phyloP scores from a whole-genome alignment of 768 basidiomycete genomes.

The Ramaria rubella region DNA sequence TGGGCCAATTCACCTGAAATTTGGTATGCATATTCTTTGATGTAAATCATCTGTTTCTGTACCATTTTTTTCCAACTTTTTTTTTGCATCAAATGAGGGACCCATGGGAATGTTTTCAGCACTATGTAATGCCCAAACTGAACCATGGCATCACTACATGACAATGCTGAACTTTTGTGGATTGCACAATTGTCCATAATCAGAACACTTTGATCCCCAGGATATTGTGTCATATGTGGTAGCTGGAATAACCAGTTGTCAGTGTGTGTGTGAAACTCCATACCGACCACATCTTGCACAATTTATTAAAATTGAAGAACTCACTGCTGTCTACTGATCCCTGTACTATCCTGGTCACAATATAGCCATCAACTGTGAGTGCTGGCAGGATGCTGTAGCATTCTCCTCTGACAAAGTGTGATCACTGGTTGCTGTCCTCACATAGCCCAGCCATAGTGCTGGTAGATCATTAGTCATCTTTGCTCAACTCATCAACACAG shows the following conservation, averaged over 20 bases:
- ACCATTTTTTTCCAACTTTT: too few species aligned
- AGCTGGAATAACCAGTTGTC: conserved; percentile 18
- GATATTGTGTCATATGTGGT: conserved; percentile 26
- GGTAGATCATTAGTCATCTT: conserved; percentile 14
- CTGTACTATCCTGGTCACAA: conserved; percentile 24
- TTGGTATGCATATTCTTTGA: too few species aligned
- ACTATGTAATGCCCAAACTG: too few species aligned
- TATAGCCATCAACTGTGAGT: conserved; percentile 29
- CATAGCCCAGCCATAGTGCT: conserved; percentile 22
- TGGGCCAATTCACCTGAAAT: too few species aligned
- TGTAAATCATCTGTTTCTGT: too few species aligned
- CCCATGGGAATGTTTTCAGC: too few species aligned
- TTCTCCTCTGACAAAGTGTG: conserved; percentile 23
- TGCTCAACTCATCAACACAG: too few species aligned
- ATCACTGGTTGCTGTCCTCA: conserved; percentile 19
- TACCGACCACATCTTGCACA: conserved; percentile 27
- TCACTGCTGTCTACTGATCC: conserved; percentile 29
- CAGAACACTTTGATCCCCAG: conserved; percentile 20
- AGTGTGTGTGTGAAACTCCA: not conserved
- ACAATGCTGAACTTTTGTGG: conserved; percentile 25
- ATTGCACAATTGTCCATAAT: conserved; percentile 28
- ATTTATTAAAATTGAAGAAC: conserved; percentile 36
- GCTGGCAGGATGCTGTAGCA: conserved; percentile 31
- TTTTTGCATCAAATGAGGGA: too few species aligned
- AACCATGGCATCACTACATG: too few species aligned